Evolutionary conservation across 2,329 filamentous ascomycete genomes (phyloP), one percentile per base, ranked within the genome.

Genomic region (Sporothrix luriei): DNA sequence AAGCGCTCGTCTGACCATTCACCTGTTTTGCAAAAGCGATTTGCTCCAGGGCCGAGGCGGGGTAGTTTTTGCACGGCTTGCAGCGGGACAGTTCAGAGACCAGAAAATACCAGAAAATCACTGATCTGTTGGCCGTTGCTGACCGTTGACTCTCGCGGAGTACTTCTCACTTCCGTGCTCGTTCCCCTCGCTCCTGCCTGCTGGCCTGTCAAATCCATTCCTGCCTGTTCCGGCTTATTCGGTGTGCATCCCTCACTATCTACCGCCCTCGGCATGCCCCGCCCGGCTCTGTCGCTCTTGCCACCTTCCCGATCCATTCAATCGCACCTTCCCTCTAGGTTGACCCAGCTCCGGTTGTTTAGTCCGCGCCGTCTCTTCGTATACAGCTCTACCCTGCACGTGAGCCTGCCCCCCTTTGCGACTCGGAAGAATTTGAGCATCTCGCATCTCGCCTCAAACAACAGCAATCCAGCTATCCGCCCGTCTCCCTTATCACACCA

Each of bases 291-390:
- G 19, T 61, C 54, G 26, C 67, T 70, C 38, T 57, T 73, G 67
- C 70, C 72, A 71, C 71, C 71, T 72, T 72, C 68, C 70, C 68
- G 64, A 71, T 70, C 71, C 62, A 70, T 71, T 59, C 48, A 61
- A n/a, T 71, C 65, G 66, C 61, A 68, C 66, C 69, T 71, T 71
- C 66, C 66, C 51, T 52, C 61, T 70, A 66, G 51, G 66, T 68
- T 68, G 54, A 46, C 59, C 49, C 52, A 54, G 48, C 46, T 21
- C 55, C 55, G 46, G 54, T n/a, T 46, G 33, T 29, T 59, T 52
- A 43, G n/a, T 16, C 57, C 57, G 57, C 57, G 57, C 57, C 57
- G 57, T 43, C 57, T 62, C 19, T 62, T 62, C 4, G 57, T 46
- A 46, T 62, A 38, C 26, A 46, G 57, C 38, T 70, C 54, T 67